Evolutionary conservation across 164 flowering plant genomes (phyloP), one percentile per base, ranked within the genome.

Genomic region (Echeveria elegans): DNA sequence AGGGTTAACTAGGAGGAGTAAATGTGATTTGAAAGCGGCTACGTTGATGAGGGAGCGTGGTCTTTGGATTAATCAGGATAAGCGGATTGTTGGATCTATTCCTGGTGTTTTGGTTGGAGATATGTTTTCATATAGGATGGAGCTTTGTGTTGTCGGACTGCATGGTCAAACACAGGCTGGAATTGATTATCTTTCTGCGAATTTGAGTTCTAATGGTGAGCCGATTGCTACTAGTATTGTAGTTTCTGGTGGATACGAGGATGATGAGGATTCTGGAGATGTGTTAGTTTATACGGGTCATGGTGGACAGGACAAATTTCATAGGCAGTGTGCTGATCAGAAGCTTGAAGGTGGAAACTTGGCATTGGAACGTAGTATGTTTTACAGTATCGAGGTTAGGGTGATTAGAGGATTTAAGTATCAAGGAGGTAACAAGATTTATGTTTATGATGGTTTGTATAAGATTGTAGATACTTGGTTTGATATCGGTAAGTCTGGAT

Each of bases 361-460:
- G 23, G 98, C 94, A 0, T 31, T 93, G 81, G 90, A 88, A 74
- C 71, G 90, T 67, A 93, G 98, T 66, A 85, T 81, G 92, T 72
- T 72, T 64, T 81, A 90, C 63, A 94, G 86, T n/a, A 81, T 88
- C 70, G 97, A 93, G 73, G 75, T 93, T 30, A 75, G 98, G 67
- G 98, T 90, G 38, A 86, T 93, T 68, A 77, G 98, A 16, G 98
- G 98, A 10, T 24, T 90, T 16, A 86, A 76, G 65, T 79, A 82
- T 50, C 60, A 48, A 19, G 41, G 45, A 26, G 63, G 83, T 43
- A 43, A 16, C 67, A 94, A 83, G 75, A 74, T 90, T 24, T 94
- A 86, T 72, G 88, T 94, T 26, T 94, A 94, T 71, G 98, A 94
- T 75, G 98, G 98, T 24, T 76, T 94, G 16, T 94, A 94, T 76